Conservation (phyloP, 306 rosid genomes). For the Cicer chorassanicum region DNA sequence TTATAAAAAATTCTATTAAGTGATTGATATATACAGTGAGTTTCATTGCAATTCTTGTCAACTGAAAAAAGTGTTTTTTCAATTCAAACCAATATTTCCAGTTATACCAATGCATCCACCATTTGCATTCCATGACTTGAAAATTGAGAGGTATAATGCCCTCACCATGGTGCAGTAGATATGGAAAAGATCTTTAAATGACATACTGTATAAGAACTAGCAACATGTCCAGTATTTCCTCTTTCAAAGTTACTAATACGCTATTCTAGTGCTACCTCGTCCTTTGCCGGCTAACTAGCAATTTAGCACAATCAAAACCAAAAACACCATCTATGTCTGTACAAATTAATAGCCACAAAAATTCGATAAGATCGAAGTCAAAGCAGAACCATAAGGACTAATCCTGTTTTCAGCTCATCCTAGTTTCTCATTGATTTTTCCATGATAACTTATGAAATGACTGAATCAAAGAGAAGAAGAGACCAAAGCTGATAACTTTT, state of each 20-base stretch:
- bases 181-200: neutral
- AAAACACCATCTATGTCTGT: constrained; percentile 38
- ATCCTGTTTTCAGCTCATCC: constrained; percentile 28
- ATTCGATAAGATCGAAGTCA: constrained; percentile 35
- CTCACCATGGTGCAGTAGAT: neutral
- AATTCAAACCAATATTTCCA: constrained; percentile 1
- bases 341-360: constrained; percentile 41
- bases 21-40: too few relatives aligned
- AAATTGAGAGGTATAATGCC: constrained; percentile 13
- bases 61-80: neutral
- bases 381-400: constrained; percentile 24
- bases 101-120: neutral
- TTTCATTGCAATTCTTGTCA: constrained; percentile 9
- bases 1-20: too few relatives aligned
- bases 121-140: neutral
- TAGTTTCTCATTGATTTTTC: constrained; percentile 43
- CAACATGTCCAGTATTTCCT: constrained; percentile 22
- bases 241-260: constrained; percentile 19
- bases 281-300: constrained; percentile 29
- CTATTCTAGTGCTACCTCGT: constrained; percentile 36
- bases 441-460: constrained; percentile 23
- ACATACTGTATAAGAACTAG: neutral
- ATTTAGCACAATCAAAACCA: constrained; percentile 41
- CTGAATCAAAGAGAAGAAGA: constrained; percentile 33
- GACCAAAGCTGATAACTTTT: constrained; percentile 37